A percentile compares a stretch with the other conserved stretches of the same genome.
phyloP scores from a whole-genome alignment of 116 monocot species.

The Posidonia oceanica region DNA sequence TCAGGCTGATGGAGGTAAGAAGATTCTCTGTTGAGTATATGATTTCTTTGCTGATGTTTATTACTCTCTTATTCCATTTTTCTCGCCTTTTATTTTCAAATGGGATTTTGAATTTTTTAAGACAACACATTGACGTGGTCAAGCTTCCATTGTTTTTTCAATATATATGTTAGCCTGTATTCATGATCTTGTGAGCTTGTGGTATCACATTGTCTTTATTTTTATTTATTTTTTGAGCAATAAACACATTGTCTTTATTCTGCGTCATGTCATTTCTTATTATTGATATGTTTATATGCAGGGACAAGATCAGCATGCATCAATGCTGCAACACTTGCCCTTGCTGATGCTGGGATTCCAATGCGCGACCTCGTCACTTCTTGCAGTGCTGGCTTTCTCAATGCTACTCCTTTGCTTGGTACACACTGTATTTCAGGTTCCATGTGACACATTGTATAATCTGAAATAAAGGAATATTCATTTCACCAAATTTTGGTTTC shows the following conservation, averaged over 20 bases:
- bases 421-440: background rate
- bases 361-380: slow-evolving; percentile 90
- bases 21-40: background rate
- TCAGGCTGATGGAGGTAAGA: slow-evolving; percentile 94
- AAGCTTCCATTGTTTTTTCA: no score
- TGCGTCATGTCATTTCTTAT: background rate
- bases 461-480: background rate
- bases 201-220: no score
- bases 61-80: no score
- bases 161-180: no score
- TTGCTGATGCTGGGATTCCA: slow-evolving; percentile 96
- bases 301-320: slow-evolving; percentile 97
- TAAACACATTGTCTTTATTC: no score
- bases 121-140: no score
- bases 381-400: slow-evolving; percentile 92
- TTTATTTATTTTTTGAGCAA: no score
- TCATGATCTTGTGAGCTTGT: no score
- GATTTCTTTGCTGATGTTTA: no score
- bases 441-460: background rate
- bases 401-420: slow-evolving; percentile 76
- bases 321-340: slow-evolving; percentile 94
- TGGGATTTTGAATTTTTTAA: no score
- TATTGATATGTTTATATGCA: slow-evolving; percentile 6
- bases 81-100: no score
- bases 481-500: background rate